Evolutionary conservation across 2,329 filamentous ascomycete species (phyloP), one percentile per base, ranked within the genome.

Genomic region (Fusarium cicatricum): DNA sequence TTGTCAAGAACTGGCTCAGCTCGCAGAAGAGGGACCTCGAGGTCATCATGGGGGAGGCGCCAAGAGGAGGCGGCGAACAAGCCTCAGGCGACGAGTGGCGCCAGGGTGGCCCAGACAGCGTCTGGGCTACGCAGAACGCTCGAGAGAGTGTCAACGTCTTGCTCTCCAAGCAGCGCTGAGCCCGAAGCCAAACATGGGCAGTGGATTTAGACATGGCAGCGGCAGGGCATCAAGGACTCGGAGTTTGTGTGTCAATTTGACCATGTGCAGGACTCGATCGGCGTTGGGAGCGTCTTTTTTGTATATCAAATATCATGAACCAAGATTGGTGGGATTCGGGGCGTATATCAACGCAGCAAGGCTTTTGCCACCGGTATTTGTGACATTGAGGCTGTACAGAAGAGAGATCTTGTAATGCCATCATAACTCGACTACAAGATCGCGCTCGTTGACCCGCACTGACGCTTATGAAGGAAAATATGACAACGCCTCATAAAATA

Each of bases 1-100:
- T 98, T 69, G 82, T 97, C 56, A 87, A 85, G 62, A 87, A 90
- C 70, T 99, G 95, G 95, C 82, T 96, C 46, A 92, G 88, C 69
- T 94, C 90, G 14, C 95, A 99, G 78, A 92, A 92, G 77, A 84
- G 93, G 42, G 94, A 98, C 72, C 80, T 97, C 31, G 92, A 96
- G 70, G 87, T 95, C 7, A 89, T 97, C 41, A 83, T 95, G 59
- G 94, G 92, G 53, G 93, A 97, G 75, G 87, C 88, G 2, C 84
- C 86, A 45, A 82, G 87, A 49, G 79, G 90, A 77, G 79, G 83
- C 31, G 80, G 82, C 39, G 82, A 86, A 60, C 77, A 82, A 58
- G 77, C 79, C 3, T 76, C 75, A 3, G 83, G 83, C 4, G 85
- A 88, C 63, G 90, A 92, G 72, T 93, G 89, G 88, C 82, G 89